phyloP scores from a whole-genome alignment of 2,329 filamentous ascomycete species.

The Botryotinia convoluta region DNA sequence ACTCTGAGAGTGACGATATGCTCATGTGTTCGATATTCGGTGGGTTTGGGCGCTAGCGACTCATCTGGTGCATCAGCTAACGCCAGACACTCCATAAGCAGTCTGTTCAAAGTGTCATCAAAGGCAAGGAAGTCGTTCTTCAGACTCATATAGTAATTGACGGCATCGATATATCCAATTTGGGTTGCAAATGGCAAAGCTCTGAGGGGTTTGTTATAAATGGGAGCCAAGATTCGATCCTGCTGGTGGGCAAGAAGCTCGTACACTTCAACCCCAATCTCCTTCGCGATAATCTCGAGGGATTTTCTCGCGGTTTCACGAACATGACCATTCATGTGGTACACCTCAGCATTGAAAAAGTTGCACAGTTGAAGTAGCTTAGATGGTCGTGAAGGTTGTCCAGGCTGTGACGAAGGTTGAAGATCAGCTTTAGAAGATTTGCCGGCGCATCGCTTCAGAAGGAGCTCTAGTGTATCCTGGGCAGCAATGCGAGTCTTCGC shows the following conservation, averaged over 20 bases:
- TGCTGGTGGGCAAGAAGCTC: conserved; percentile 88
- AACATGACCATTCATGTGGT: conserved; percentile 94
- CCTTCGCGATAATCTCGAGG: conserved; percentile 76
- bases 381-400: conserved; percentile 58
- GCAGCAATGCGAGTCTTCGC: conserved; percentile 83
- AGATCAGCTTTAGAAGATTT: conserved; percentile 77
- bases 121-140: conserved; percentile 88
- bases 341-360: conserved; percentile 82
- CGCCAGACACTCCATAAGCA: conserved; percentile 90
- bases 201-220: conserved; percentile 91
- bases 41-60: conserved; percentile 84
- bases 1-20: conserved; percentile 89
- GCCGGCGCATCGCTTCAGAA: conserved; percentile 76
- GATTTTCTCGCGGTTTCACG: conserved; percentile 81
- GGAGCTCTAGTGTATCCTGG: conserved; percentile 75
- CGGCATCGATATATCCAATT: conserved; percentile 97
- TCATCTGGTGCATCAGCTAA: conserved; percentile 94
- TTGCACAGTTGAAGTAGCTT: conserved; percentile 75
- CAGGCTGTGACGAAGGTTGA: conserved; percentile 50
- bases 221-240: conserved; percentile 82
- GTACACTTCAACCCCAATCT: conserved; percentile 74
- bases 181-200: conserved; percentile 92
- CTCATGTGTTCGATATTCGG: conserved; percentile 93
- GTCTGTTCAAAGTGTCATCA: conserved; percentile 83
- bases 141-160: conserved; percentile 89